phyloP scores from a whole-genome alignment of 768 basidiomycete genomes.

The Psilocybe azurescens region DNA sequence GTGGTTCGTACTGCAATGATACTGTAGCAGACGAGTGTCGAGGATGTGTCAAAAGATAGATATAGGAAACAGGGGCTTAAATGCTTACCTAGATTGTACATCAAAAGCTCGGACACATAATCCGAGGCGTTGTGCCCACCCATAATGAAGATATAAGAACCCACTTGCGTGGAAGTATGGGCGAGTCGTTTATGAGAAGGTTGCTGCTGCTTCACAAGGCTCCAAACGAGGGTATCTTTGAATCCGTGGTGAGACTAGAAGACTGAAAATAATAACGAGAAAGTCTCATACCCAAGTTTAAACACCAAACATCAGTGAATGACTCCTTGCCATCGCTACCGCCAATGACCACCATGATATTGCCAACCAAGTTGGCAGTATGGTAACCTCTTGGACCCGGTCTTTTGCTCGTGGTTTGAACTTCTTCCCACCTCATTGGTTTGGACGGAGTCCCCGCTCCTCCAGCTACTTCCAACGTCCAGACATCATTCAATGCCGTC shows the following conservation, averaged over 20 bases:
- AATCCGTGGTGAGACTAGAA: not conserved
- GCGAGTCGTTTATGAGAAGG: constrained; percentile 66
- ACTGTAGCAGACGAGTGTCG: constrained; percentile 47
- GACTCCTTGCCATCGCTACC: constrained; percentile 91
- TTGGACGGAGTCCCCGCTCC: constrained; percentile 22
- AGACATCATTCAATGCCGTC: constrained; percentile 89
- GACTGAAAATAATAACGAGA: not conserved
- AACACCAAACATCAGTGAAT: constrained; percentile 86
- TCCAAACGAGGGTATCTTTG: constrained; percentile 52
- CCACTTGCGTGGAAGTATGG: constrained; percentile 89
- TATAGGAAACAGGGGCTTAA: not conserved
- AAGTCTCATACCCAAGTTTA: constrained; percentile 75
- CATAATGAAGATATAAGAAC: constrained; percentile 87
- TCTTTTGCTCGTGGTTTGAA: constrained; percentile 58
- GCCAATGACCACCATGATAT: constrained; percentile 87
- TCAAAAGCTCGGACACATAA: constrained; percentile 76
- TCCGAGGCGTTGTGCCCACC: constrained; percentile 86
- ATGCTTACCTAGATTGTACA: constrained; percentile 83
- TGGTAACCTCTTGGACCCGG: constrained; percentile 86
- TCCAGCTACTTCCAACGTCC: constrained; percentile 73
- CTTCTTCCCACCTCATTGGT: constrained; percentile 44
- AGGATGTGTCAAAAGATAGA: not conserved
- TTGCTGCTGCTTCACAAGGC: constrained; percentile 44
- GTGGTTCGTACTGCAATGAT: constrained; percentile 82
- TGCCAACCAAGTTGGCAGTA: constrained; percentile 85